Percentiles rank a stretch among this genome's conserved stretches.
phyloP scores from a whole-genome alignment of 495 filamentous ascomycete genomes.

The Daldinia caldariorum region DNA sequence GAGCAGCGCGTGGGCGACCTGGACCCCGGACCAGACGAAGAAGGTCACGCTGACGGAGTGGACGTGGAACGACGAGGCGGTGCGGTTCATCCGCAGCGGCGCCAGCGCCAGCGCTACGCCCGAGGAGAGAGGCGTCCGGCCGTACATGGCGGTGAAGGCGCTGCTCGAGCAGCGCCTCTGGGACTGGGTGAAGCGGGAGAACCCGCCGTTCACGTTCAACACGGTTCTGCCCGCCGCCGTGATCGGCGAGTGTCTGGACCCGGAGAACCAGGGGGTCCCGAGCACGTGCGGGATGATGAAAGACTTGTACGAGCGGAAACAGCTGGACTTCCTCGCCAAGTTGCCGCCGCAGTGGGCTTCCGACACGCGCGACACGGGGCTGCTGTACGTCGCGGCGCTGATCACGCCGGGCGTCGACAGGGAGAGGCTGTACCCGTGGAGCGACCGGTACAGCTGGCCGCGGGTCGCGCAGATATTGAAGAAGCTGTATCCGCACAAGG shows the following conservation, averaged over 20 bases:
- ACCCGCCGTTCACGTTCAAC: conserved; percentile 48
- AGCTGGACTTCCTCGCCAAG: conserved; percentile 27
- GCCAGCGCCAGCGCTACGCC: not conserved
- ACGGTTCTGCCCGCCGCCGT: conserved; percentile 48
- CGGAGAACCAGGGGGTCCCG: conserved; percentile 38
- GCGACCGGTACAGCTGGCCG: conserved; percentile 48
- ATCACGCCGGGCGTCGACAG: conserved; percentile 42
- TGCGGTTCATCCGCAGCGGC: conserved; percentile 39
- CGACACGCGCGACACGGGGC: conserved; percentile 45
- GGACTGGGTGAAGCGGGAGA: conserved; percentile 49
- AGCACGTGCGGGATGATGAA: conserved; percentile 50
- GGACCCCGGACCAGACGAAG: conserved; percentile 43
- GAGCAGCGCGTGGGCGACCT: conserved; percentile 48
- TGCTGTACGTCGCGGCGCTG: conserved; percentile 49
- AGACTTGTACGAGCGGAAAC: conserved; percentile 44
- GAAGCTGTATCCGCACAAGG: conserved; percentile 45
- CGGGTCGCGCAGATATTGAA: conserved; percentile 46
- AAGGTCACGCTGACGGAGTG: conserved; percentile 39
- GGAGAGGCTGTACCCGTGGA: conserved; percentile 49
- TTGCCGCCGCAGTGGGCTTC: conserved; percentile 51
- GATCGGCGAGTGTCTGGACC: conserved; percentile 48
- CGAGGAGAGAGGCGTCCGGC: conserved; percentile 41
- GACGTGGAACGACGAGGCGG: conserved; percentile 48
- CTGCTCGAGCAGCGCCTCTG: conserved; percentile 49
- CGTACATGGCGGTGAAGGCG: conserved; percentile 53